Evolutionary conservation across 2,329 filamentous ascomycete species (phyloP).

Genomic region (Nigrospora sphaerica): DNA sequence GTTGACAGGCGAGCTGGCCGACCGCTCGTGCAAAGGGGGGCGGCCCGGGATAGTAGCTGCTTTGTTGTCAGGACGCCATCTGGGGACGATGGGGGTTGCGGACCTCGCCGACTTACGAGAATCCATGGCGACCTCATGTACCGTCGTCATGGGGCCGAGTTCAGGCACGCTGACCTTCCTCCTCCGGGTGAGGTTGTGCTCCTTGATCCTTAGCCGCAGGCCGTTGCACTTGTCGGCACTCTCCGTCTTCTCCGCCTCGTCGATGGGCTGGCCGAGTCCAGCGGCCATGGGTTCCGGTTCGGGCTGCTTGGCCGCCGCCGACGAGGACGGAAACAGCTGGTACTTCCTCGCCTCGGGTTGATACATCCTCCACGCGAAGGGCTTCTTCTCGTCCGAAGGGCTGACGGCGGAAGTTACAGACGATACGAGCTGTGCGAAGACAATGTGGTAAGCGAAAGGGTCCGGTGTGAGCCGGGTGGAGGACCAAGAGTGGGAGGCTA

Average conservation of each 20-base stretch:
- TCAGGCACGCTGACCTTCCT: slow-evolving; percentile 60
- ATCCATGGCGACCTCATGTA: slow-evolving; percentile 62
- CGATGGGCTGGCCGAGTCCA: slow-evolving; percentile 28
- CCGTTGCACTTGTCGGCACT: slow-evolving; percentile 29
- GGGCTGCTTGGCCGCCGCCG: slow-evolving; percentile 29
- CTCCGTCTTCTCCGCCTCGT: slow-evolving; percentile 28
- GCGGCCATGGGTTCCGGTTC: not conserved
- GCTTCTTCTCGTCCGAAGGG: slow-evolving; percentile 36
- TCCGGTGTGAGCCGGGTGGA: slow-evolving; percentile 1
- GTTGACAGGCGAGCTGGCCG: slow-evolving; percentile 52
- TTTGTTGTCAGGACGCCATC: slow-evolving; percentile 9
- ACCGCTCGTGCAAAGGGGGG: slow-evolving; percentile 57
- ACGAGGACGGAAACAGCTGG: slow-evolving; percentile 52
- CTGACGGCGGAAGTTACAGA: slow-evolving; percentile 13
- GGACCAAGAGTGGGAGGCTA: slow-evolving; percentile 9
- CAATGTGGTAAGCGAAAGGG: slow-evolving; percentile 1
- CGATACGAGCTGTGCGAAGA: slow-evolving; percentile 16
- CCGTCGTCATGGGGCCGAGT: slow-evolving; percentile 60
- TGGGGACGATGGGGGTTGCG: not conserved
- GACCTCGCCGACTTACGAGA: slow-evolving; percentile 48
- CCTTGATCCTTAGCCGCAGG: slow-evolving; percentile 48
- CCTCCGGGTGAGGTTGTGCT: slow-evolving; percentile 48
- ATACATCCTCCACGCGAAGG: slow-evolving; percentile 52
- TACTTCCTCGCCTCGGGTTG: slow-evolving; percentile 50
- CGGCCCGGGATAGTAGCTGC: slow-evolving; percentile 61